phyloP scores from a whole-genome alignment of 1,284 basidiomycete genomes.

The Malassezia slooffiae region DNA sequence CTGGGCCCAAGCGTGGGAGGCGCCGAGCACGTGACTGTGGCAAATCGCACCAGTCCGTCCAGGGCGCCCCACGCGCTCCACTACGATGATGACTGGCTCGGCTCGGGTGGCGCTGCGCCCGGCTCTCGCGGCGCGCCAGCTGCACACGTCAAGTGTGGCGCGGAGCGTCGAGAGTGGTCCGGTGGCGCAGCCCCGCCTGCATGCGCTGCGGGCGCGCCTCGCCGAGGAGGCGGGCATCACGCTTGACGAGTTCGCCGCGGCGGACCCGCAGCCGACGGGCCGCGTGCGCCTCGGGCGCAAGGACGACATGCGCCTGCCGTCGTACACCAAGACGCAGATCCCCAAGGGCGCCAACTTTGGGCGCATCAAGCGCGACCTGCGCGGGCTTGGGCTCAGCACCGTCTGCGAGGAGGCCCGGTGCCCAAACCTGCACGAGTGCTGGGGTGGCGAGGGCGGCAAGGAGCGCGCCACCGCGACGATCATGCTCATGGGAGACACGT shows the following conservation, averaged over 20 bases:
- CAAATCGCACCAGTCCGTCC: no score
- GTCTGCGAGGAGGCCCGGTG: constrained; percentile 98
- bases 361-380: constrained; percentile 86
- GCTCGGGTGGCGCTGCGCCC: no score
- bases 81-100: no score
- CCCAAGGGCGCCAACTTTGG: constrained; percentile 79
- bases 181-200: constrained; percentile 6
- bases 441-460: constrained; percentile 71
- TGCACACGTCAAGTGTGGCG: no score
- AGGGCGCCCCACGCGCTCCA: no score
- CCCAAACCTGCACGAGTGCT: constrained; percentile 98
- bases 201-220: constrained; percentile 28
- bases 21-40: no score
- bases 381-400: constrained; percentile 81
- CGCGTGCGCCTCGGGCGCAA: constrained; percentile 34
- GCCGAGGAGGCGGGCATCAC: constrained; percentile 21
- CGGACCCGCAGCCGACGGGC: background rate
- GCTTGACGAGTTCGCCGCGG: constrained; percentile 30
- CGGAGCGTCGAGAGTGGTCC: no score
- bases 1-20: no score
- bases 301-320: constrained; percentile 59
- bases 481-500: constrained; percentile 99
- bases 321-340: constrained; percentile 69
- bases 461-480: constrained; percentile 71
- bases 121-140: no score